Evolutionary conservation across 257 asterid genomes (phyloP), one percentile per base, ranked within the genome.

Genomic region (Schizonepeta tenuifolia): DNA sequence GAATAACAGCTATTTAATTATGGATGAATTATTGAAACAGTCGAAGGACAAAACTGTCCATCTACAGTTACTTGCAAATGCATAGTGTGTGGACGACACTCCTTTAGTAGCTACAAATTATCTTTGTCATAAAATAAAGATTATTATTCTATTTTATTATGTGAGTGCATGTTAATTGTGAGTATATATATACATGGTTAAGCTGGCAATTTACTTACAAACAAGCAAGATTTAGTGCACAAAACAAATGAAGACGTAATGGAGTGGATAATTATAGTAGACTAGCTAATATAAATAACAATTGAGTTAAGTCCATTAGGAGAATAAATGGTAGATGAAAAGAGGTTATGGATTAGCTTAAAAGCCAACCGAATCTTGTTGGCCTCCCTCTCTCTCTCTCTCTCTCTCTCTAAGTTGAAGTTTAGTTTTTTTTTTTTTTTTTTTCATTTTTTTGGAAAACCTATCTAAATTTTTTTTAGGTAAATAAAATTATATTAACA

Each of bases 321-420:
- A 36, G 78, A 65, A 40, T 55, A 50, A 43, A 70, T 73, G 67
- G 84, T 73, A 62, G 77, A 79, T 73, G 65, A 70, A 73, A 87
- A 76, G 80, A 67, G 75, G 65, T 80, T 73, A 67, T 67, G 86
- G 86, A 85, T 76, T 89, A 71, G 94, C 92, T 87, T 87, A 85
- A 80, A 86, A 84, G 89, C 78, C 90, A 84, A 81, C 74, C 79
- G 89, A 89, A 85, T 87, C 62, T 83, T 80, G 84, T 71, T 72
- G 82, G 69, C 81, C 71, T 70, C 12, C 20, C 12, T 2, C 56
- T 50, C 57, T 49, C 24, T n/a, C n/a, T n/a, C n/a, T n/a, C n/a
- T n/a, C n/a, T n/a, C n/a, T n/a, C n/a, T n/a, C n/a, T n/a, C n/a
- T n/a, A n/a, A n/a, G n/a, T n/a, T n/a, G n/a, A n/a, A n/a, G n/a